A percentile compares a stretch with the other conserved stretches of the same genome.
Evolutionary conservation across 805 yeast species (phyloP).

Genomic region (Grigorovia humatica): DNA sequence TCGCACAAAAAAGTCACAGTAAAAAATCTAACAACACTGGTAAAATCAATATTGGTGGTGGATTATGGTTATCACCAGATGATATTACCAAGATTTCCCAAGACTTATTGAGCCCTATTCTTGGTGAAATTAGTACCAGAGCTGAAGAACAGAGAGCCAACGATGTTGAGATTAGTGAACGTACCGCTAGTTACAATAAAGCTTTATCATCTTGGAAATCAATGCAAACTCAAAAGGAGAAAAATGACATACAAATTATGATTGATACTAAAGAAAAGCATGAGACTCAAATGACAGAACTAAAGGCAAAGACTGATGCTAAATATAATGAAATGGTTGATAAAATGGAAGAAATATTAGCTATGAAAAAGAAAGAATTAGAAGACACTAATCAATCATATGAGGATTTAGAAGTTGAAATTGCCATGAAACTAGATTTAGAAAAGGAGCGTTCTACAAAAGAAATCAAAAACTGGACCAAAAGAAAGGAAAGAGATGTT

Average conservation of each 20-base stretch:
- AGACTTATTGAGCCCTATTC: constrained; percentile 71
- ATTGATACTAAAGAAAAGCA: constrained; percentile 37
- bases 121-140: constrained; percentile 59
- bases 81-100: constrained; percentile 78
- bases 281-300: constrained; percentile 12
- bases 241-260: constrained; percentile 32
- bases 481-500: constrained; percentile 22
- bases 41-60: constrained; percentile 79
- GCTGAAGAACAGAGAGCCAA: constrained; percentile 60
- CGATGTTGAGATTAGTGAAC: constrained; percentile 37
- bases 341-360: constrained; percentile 30
- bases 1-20: constrained; percentile 56
- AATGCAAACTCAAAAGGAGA: constrained; percentile 30
- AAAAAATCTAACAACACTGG: constrained; percentile 43
- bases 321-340: constrained; percentile 29
- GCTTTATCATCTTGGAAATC: constrained; percentile 34
- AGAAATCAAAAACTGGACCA: constrained; percentile 18
- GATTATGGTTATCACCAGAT: constrained; percentile 60
- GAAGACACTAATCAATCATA: constrained; percentile 32
- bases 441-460: constrained; percentile 16
- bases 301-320: constrained; percentile 37
- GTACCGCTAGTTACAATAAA: constrained; percentile 29
- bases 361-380: constrained; percentile 33
- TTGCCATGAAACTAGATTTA: constrained; percentile 21
- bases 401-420: constrained; percentile 17